A percentile compares a stretch with the other conserved stretches of the same genome.
phyloP scores from a whole-genome alignment of 805 yeast species.

The Candida corydali region DNA sequence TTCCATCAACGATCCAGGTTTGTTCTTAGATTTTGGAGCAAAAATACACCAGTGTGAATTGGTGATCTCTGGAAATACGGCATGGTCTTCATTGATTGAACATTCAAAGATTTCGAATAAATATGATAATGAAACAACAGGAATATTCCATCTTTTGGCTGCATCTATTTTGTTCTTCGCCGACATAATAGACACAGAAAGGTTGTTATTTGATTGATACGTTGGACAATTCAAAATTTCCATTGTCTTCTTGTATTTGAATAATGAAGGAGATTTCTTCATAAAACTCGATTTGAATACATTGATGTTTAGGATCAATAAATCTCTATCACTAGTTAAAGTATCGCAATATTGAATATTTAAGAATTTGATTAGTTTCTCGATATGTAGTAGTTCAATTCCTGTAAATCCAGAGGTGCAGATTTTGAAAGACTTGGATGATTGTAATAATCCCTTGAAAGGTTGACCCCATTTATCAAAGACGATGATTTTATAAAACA shows the following conservation, averaged over 20 bases:
- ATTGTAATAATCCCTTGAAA: slow-evolving; percentile 28
- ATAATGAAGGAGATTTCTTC: slow-evolving; percentile 39
- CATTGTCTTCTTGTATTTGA: slow-evolving; percentile 25
- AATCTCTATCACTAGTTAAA: slow-evolving; percentile 48
- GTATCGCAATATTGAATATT: slow-evolving; percentile 49
- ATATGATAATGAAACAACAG: slow-evolving; percentile 53
- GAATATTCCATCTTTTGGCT: slow-evolving; percentile 54
- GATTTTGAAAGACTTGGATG: slow-evolving; percentile 27
- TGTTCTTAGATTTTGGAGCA: slow-evolving; percentile 31
- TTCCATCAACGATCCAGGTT: slow-evolving; percentile 12
- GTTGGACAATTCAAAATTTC: slow-evolving; percentile 34
- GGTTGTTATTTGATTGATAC: slow-evolving; percentile 15
- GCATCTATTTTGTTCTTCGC: slow-evolving; percentile 54
- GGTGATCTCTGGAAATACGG: slow-evolving; percentile 36
- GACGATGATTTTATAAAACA: slow-evolving; percentile 48
- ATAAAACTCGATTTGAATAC: slow-evolving; percentile 36
- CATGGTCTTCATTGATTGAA: slow-evolving; percentile 18
- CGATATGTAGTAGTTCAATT: slow-evolving; percentile 66
- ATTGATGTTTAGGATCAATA: slow-evolving; percentile 52
- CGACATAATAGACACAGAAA: slow-evolving; percentile 34
- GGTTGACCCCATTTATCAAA: slow-evolving; percentile 67
- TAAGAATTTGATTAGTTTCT: slow-evolving; percentile 53
- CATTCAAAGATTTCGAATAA: slow-evolving; percentile 47
- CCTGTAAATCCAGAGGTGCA: slow-evolving; percentile 76
- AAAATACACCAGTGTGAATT: slow-evolving; percentile 54